Conservation (phyloP, 306 rosid genomes). For the Mimosa bimucronata region DNA sequence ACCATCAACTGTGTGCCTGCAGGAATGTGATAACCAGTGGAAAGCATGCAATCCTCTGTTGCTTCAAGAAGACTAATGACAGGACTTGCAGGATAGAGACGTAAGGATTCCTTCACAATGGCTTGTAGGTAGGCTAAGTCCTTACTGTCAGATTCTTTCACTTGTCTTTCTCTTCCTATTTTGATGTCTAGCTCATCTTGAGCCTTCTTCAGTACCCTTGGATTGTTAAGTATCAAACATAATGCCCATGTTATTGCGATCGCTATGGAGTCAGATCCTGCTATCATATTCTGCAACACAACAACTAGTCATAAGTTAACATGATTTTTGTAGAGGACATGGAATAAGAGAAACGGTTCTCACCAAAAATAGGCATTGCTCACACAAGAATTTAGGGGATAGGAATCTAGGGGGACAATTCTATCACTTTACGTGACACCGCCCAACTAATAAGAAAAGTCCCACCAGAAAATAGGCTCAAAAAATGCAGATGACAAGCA, state of each 20-base stretch:
- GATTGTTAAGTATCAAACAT: slow-evolving; percentile 34
- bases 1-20: slow-evolving; percentile 15
- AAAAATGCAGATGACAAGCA: too few relatives aligned
- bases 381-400: not conserved
- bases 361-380: not conserved
- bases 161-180: slow-evolving; percentile 25
- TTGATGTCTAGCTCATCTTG: slow-evolving; percentile 31
- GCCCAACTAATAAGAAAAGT: too few relatives aligned
- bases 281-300: slow-evolving; percentile 28
- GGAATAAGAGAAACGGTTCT: not conserved
- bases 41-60: slow-evolving; percentile 32
- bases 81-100: slow-evolving; percentile 25
- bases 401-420: too few relatives aligned
- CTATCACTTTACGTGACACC: too few relatives aligned
- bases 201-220: slow-evolving; percentile 30
- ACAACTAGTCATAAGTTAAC: not conserved
- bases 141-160: slow-evolving; percentile 21
- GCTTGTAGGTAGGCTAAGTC: slow-evolving; percentile 31
- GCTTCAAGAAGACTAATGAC: slow-evolving; percentile 8
- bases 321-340: not conserved
- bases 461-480: too few relatives aligned
- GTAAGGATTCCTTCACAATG: slow-evolving; percentile 30
- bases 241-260: slow-evolving; percentile 25
- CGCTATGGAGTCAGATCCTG: slow-evolving; percentile 25
- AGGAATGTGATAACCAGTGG: slow-evolving; percentile 1